These are phyloP conservation scores for Aspergillus awamori DNA, from an alignment of 2,329 filamentous ascomycete species.

Conservation along the genomic window DNA sequence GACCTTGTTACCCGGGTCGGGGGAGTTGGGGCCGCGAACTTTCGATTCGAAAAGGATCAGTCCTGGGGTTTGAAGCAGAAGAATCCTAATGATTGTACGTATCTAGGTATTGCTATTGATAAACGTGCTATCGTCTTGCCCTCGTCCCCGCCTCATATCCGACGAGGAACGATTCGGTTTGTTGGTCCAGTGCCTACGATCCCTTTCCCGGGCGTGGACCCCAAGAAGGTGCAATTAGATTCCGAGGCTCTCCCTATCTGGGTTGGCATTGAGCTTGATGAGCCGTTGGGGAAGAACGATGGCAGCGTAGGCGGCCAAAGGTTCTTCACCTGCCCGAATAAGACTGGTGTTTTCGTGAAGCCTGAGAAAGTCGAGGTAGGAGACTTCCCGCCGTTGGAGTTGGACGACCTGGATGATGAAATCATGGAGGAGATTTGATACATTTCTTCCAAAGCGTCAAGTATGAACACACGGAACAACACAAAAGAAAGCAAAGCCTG, in stretches of 20 bases:
- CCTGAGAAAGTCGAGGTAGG: conserved; percentile 65
- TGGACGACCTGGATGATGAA: conserved; percentile 57
- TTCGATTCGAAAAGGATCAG: no score
- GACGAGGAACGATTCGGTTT: conserved; percentile 48
- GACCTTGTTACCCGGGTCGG: no score
- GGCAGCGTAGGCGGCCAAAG: conserved; percentile 54
- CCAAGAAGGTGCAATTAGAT: conserved; percentile 20
- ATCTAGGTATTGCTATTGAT: conserved; percentile 45
- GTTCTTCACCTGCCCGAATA: conserved; percentile 59
- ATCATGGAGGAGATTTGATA: conserved; percentile 59
- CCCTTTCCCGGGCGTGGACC: conserved; percentile 37
- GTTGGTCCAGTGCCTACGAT: conserved; percentile 46
- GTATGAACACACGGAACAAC: neutral
- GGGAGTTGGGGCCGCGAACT: no score
- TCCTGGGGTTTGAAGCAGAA: neutral
- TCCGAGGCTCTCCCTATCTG: conserved; percentile 46
- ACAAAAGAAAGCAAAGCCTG: neutral
- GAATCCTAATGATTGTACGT: no score
- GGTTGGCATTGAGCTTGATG: conserved; percentile 64
- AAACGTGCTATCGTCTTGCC: conserved; percentile 50
- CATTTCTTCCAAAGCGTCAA: neutral
- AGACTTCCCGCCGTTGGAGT: conserved; percentile 56
- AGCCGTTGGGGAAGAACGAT: conserved; percentile 68
- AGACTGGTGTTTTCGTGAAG: conserved; percentile 63
- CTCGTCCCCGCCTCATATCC: conserved; percentile 46